Evolutionary conservation across 345 rosid genomes (phyloP), one percentile per base, ranked within the genome.

Genomic region (Camelina hispida): DNA sequence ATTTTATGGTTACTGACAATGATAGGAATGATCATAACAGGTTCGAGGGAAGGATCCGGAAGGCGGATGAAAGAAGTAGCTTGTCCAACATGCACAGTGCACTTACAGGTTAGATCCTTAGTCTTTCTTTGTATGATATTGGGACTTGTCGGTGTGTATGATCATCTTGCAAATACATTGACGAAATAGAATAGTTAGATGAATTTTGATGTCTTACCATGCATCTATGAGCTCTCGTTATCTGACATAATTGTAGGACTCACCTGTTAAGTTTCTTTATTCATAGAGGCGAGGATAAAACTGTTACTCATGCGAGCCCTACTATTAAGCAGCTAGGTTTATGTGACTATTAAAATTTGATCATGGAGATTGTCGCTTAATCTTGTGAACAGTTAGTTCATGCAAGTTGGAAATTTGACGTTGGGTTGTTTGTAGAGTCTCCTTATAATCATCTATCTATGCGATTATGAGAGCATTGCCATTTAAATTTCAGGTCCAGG

Each of bases 41-140:
- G 91, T 61, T 84, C 89, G 60, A 81, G 89, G 7, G 88, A 89
- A 74, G 88, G 80, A 71, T 81, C 93, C 68, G 96, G 95, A 52
- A 86, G 77, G 85, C 88, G 94, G 76, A 96, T 88, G 97, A 90
- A 86, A 77, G 99, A 96, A 86, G 97, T 96, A 74, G 98, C 88
- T 35, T 93, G 99, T 81, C 99, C 99, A 40, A 96, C 89, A 22
- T 96, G 99, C 82, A 96, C 99, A 4, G 97, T 96, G 46, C 99
- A 91, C 83, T 82, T 93, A 73, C 98, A 96, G 98, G 99, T 92
- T 46, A 57, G 82, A 61, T 47, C 51, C 47, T 35, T 46, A 14
- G 0, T 46, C 70, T 46, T 60, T 60, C 57, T 16, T 53, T 72
- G 32, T 69, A 44, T 62, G 67, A 57, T 48, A 64, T 48, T 11